Base-by-base conservation (phyloP, 2,329 filamentous ascomycete species). In the Phyllosticta citrichinensis region DNA sequence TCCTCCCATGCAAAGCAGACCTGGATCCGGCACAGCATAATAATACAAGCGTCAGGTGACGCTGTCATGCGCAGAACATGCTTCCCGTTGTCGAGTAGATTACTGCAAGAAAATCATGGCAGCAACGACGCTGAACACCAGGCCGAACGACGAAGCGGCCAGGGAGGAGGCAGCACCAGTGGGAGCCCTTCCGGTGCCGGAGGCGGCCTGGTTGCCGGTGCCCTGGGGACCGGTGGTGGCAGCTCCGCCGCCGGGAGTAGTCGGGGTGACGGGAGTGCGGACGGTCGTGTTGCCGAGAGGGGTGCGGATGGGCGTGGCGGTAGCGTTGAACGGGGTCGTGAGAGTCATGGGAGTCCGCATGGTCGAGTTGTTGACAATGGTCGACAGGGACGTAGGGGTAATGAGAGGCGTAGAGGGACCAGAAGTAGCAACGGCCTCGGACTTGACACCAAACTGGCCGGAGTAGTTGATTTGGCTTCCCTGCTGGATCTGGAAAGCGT, bases 401-500 rank as follows among this genome's bases (percentile, higher is more conserved):
- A 61, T 11, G 20, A 19, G 71, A 73, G 52, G 76, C 76, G 33
- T 72, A 69, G 50, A 67, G 69, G 85, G 76, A 35, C 76, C 76
- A 55, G 77, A 79, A 55, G 78, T 81, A 74, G 84, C 55, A 51
- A 76, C 76, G 40, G 72, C 40, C 14, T 47, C 40, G n/a, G 40
- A 47, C 40, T 47, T 70, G 54, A 83, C 68, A 33, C 68, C 67
- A 69, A 86, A 76, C 30, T 76, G 77, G 53, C 77, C 80, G 54
- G 78, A 81, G 74, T 84, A 86, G 75, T 86, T 86, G 69, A 75
- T 67, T 56, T 74, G 64, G 51, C 68, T 72, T 62, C 75, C 79
- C 68, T 85, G 83, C 14, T 67, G 69, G 72, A 87, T 84, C 70
- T 84, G 72, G 62, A 86, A 78, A 60, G 84, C 83, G 68, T 86